phyloP scores from a whole-genome alignment of 2,329 filamentous ascomycete species.

The Neoscytalidium dimidiatum region DNA sequence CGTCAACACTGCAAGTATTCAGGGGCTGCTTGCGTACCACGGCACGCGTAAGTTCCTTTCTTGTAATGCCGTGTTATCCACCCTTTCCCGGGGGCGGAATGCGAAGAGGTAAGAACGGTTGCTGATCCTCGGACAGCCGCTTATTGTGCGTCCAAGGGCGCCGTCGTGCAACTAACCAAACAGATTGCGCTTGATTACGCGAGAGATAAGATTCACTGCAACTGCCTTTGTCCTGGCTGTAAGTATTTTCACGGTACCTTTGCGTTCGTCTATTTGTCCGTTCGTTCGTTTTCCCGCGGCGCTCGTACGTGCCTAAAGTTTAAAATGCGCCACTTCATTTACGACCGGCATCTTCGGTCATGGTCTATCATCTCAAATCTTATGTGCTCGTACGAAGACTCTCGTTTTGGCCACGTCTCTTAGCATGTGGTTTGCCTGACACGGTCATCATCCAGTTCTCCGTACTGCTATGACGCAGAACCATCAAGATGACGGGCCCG shows the following conservation, averaged over 20 bases:
- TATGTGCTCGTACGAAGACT: no score
- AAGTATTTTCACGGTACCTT: constrained; percentile 22
- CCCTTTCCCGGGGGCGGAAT: neutral
- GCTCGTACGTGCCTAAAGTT: neutral
- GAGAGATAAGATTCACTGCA: constrained; percentile 43
- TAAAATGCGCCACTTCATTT: neutral
- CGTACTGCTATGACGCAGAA: constrained; percentile 42
- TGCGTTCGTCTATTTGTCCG: no score
- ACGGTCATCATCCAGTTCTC: constrained; percentile 26
- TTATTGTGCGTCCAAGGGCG: constrained; percentile 52
- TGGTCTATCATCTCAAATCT: neutral
- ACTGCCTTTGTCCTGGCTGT: constrained; percentile 47
- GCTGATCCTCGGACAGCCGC: constrained; percentile 27
- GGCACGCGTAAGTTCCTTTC: constrained; percentile 28
- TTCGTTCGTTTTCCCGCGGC: neutral
- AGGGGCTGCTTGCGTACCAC: constrained; percentile 34
- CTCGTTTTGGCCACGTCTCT: neutral
- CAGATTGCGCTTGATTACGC: constrained; percentile 49
- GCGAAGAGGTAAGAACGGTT: neutral
- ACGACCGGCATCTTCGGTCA: neutral
- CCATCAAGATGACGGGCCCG: constrained; percentile 34
- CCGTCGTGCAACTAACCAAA: constrained; percentile 49
- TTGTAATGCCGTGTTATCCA: neutral
- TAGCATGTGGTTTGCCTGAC: neutral
- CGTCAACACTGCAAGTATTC: constrained; percentile 40